Evolutionary conservation across 805 yeast species (phyloP).

Genomic region (Sugiyamaella mastotermitis): DNA sequence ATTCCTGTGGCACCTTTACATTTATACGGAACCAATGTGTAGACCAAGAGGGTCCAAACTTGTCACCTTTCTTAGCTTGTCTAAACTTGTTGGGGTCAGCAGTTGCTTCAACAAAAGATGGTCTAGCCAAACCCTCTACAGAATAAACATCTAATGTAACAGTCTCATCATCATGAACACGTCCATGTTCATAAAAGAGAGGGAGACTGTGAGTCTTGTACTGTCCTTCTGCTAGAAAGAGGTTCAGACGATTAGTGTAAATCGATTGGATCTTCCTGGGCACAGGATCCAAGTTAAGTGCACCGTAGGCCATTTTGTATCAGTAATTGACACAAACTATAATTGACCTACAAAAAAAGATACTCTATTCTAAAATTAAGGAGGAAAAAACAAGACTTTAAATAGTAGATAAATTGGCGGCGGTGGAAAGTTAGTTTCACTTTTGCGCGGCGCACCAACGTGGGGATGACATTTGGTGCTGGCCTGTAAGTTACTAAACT

Average conservation of each 20-base stretch:
- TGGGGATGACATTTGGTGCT: no score
- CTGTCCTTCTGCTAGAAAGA: conserved; percentile 74
- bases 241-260: conserved; percentile 64
- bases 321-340: no score
- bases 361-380: no score
- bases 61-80: conserved; percentile 50
- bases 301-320: conserved; percentile 30
- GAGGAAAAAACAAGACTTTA: no score
- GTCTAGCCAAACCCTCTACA: conserved; percentile 63
- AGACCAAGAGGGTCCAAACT: conserved; percentile 94
- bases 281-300: conserved; percentile 48
- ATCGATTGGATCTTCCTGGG: conserved; percentile 74
- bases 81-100: conserved; percentile 39
- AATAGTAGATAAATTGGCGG: no score
- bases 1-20: conserved; percentile 50
- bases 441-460: no score
- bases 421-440: no score
- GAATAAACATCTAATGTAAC: conserved; percentile 60
- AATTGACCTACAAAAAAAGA: no score
- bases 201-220: conserved; percentile 70
- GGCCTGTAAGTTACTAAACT: no score
- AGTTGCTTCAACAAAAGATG: conserved; percentile 42
- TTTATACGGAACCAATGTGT: conserved; percentile 86
- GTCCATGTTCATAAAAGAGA: conserved; percentile 57
- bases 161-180: conserved; percentile 14